These are phyloP conservation scores for Cymbopogon citratus DNA, from an alignment of 176 grass and related monocot genomes.

Conservation along the genomic window DNA sequence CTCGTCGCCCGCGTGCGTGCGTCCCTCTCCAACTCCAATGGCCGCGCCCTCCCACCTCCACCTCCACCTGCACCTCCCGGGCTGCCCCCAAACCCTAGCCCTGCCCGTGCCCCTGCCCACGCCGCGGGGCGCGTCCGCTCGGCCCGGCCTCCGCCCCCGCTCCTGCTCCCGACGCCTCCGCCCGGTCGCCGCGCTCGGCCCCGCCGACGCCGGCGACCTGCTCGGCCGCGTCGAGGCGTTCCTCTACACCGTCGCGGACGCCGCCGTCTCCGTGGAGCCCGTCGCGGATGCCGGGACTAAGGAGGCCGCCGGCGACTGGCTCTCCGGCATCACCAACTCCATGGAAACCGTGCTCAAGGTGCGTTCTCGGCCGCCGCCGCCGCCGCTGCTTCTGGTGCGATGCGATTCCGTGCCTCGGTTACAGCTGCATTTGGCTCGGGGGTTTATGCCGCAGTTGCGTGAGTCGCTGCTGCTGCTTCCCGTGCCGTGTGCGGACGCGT, in stretches of 20 bases:
- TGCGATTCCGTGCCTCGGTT: neutral
- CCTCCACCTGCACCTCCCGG: constrained; percentile 31
- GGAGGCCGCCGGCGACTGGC: constrained; percentile 47
- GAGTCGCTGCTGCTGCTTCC: neutral
- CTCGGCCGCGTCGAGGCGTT: constrained; percentile 64
- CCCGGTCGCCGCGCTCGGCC: constrained; percentile 26
- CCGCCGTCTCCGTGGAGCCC: constrained; percentile 43
- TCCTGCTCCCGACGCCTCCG: neutral
- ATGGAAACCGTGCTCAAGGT: constrained; percentile 97
- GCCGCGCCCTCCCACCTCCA: constrained; percentile 18
- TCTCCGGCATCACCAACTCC: constrained; percentile 75
- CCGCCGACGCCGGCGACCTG: constrained; percentile 45
- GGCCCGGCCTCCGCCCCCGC: neutral
- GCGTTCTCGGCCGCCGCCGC: neutral
- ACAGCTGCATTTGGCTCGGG: neutral
- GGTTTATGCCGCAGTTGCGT: constrained; percentile 1
- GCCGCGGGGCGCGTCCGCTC: neutral
- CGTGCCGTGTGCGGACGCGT: neutral
- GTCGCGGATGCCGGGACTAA: neutral
- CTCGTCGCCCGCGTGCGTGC: neutral
- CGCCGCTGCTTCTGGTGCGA: neutral
- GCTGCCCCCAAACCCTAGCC: constrained; percentile 30
- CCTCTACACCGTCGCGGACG: constrained; percentile 84
- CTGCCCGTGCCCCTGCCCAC: neutral
- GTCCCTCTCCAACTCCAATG: neutral